These are phyloP conservation scores for Colletotrichum sp. DNA, from an alignment of 2,329 filamentous ascomycete genomes.

Conservation along the genomic window DNA sequence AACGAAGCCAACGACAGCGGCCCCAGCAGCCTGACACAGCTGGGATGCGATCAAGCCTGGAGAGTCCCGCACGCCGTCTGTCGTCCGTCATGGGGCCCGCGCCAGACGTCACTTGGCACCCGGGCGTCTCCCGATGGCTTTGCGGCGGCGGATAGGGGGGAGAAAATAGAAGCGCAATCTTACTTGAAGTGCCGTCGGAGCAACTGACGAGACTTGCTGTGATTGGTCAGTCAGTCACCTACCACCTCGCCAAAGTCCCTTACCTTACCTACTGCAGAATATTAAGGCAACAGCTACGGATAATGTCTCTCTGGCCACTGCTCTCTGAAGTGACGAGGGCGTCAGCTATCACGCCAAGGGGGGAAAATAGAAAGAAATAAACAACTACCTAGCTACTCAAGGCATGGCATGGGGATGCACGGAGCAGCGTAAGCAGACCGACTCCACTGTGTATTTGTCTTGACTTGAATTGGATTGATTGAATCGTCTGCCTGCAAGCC, in stretches of 20 bases:
- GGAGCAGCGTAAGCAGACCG: background rate
- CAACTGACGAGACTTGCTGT: background rate
- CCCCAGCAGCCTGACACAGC: constrained; percentile 11
- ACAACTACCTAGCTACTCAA: background rate
- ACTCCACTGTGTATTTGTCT: background rate
- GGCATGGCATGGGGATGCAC: background rate
- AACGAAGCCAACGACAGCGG: background rate
- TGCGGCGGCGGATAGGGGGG: background rate
- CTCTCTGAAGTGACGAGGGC: background rate
- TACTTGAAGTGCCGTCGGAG: background rate
- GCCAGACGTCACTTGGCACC: constrained; percentile 6
- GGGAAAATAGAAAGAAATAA: background rate
- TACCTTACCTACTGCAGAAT: background rate
- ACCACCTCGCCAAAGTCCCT: background rate
- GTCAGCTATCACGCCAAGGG: background rate
- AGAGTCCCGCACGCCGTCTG: background rate
- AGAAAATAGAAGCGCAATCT: constrained; percentile 13
- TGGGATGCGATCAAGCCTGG: background rate
- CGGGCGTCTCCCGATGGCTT: background rate
- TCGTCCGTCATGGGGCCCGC: background rate
- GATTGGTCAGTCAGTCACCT: background rate
- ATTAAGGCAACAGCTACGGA: background rate
- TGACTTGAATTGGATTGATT: background rate
- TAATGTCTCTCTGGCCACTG: background rate
- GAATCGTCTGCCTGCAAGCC: background rate